Evolutionary conservation across 164 flowering plant genomes (phyloP).

Genomic region (Akebia trifoliata): DNA sequence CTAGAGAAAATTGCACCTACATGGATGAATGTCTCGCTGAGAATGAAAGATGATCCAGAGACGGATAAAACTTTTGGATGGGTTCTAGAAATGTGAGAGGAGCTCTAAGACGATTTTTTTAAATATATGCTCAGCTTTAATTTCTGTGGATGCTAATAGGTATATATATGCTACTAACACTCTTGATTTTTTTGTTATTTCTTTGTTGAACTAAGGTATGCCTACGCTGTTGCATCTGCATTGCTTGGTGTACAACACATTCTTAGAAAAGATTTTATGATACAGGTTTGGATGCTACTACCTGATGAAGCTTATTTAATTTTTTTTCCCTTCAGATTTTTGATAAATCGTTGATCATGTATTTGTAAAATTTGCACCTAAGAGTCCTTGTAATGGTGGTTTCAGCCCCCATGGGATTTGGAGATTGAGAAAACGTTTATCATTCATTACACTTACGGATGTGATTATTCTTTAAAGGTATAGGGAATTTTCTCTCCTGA

Average conservation of each 20-base stretch:
- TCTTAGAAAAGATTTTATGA: conserved; percentile 89
- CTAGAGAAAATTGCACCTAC: conserved; percentile 92
- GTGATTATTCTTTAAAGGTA: conserved; percentile 85
- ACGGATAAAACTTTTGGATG: conserved; percentile 93
- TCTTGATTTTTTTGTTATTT: conserved; percentile 4
- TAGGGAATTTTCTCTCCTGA: not conserved
- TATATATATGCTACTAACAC: conserved; percentile 5
- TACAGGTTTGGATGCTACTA: conserved; percentile 59
- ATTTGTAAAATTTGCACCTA: not conserved
- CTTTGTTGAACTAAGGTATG: conserved; percentile 37
- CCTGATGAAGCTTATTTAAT: not conserved
- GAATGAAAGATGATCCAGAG: conserved; percentile 85
- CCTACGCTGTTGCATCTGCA: conserved; percentile 84
- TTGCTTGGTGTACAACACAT: conserved; percentile 83
- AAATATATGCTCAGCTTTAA: not conserved
- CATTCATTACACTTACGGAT: conserved; percentile 89
- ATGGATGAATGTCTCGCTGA: conserved; percentile 91
- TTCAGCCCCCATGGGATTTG: conserved; percentile 94
- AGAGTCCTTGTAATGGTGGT: conserved; percentile 1
- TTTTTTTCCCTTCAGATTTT: not conserved
- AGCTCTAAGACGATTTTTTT: not conserved
- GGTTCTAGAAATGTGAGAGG: conserved; percentile 93
- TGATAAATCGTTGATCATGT: not conserved
- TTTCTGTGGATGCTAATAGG: not conserved
- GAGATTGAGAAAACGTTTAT: conserved; percentile 55